Evolutionary conservation across 352 stramenopile species (phyloP), one percentile per base, ranked within the genome.

Genomic region (Pythium brassicae): DNA sequence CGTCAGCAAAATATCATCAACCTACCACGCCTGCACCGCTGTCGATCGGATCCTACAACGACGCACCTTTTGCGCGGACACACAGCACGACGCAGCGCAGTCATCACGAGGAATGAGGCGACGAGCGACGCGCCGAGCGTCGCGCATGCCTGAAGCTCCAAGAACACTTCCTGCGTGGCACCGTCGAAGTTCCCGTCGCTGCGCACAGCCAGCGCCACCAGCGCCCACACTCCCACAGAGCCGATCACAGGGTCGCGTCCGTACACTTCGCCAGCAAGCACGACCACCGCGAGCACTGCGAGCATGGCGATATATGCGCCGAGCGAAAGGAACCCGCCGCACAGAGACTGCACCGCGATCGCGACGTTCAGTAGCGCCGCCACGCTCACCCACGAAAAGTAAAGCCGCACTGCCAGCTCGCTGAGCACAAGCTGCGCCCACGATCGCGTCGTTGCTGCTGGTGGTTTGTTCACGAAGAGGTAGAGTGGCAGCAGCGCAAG

Each of bases 321-420:
- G 20, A 87, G 58, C 7, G 68, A 67, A n/a, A 88, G 65, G 55
- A 59, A 70, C 0, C 62, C 74, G 39, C 62, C 65, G 4, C 53
- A 20, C 19, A 72, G 15, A 6, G 66, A 57, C 64, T 87, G 69
- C 46, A 74, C 48, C 14, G 67, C 72, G 55, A 84, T 76, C 22
- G 69, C 68, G 71, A 78, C 84, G 61, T 70, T 86, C 37, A 88
- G 55, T 37, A 81, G 47, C 9, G 63, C 63, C 23, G 75, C 69
- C 47, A 69, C 72, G 10, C 64, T 83, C 61, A 86, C 74, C 71
- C 75, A 87, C n/a, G 75, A 64, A 49, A 87, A 87, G 59, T 88
- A 87, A 11, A 90, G 46, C 0, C 73, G 74, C 11, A 88, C 61
- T n/a, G 66, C 72, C 8, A 90, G 51, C 49, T 88, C 75, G 42